Evolutionary conservation across 2,329 filamentous ascomycete species (phyloP).

Genomic region (Penicillium sp.): DNA sequence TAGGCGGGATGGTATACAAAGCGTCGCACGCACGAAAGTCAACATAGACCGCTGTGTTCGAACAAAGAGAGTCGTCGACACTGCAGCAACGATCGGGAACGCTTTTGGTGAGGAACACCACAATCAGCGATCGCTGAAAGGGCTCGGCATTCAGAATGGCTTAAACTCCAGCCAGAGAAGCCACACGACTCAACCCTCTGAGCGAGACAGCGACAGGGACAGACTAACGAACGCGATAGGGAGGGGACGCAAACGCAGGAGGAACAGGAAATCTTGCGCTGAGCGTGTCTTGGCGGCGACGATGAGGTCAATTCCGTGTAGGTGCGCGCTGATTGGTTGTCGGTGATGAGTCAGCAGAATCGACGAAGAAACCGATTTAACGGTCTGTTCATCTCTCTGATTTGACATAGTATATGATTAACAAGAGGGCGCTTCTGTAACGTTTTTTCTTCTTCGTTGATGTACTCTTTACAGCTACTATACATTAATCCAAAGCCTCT

Average conservation of each 20-base stretch:
- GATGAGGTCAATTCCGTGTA: constrained; percentile 26
- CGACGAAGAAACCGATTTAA: background rate
- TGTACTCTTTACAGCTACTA: no score
- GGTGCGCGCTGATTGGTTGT: constrained; percentile 16
- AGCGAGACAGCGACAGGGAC: background rate
- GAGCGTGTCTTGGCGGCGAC: constrained; percentile 12
- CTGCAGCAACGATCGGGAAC: constrained; percentile 7
- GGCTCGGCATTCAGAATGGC: constrained; percentile 13
- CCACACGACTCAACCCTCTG: background rate
- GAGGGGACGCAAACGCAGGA: constrained; percentile 4
- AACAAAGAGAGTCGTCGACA: background rate
- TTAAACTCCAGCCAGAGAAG: constrained; percentile 5
- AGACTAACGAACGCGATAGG: constrained; percentile 5
- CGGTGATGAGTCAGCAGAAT: constrained; percentile 18
- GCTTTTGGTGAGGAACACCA: constrained; percentile 8
- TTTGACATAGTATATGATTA: no score
- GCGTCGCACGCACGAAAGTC: background rate
- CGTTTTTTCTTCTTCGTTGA: no score
- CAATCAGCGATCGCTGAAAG: constrained; percentile 16
- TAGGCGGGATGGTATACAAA: background rate
- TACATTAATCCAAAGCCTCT: constrained; percentile 16
- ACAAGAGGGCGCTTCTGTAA: no score
- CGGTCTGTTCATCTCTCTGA: no score
- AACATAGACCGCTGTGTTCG: background rate
- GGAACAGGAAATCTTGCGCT: constrained; percentile 18